Percentiles rank a stretch among this genome's conserved stretches.
Conservation (phyloP, 2,329 filamentous ascomycete species). For the Cladophialophora chaetospira region DNA sequence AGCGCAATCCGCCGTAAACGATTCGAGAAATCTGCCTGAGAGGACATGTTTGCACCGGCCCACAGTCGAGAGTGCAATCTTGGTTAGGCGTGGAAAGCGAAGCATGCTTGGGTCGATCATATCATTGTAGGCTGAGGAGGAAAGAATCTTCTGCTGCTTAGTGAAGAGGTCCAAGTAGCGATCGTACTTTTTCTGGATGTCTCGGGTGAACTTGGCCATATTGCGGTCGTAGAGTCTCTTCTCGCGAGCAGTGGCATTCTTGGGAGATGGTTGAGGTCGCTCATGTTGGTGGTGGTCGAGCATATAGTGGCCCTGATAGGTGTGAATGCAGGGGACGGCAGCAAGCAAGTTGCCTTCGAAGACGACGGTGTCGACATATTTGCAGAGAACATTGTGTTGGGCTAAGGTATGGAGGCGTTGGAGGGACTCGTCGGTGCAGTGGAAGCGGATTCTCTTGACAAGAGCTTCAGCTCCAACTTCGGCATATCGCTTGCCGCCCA, state of each 20-base stretch:
- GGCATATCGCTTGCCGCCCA: slow-evolving; percentile 22
- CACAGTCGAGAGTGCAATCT: slow-evolving; percentile 28
- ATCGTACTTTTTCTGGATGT: slow-evolving; percentile 26
- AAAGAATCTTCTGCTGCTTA: slow-evolving; percentile 28
- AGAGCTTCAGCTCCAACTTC: slow-evolving; percentile 32
- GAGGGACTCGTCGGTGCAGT: slow-evolving; percentile 30
- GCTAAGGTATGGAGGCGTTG: slow-evolving; percentile 27
- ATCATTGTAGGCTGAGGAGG: slow-evolving; percentile 15
- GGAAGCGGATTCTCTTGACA: slow-evolving; percentile 29
- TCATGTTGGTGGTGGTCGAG: slow-evolving; percentile 24
- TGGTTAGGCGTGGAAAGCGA: slow-evolving; percentile 26
- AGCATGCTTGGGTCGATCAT: slow-evolving; percentile 21
- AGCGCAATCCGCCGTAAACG: slow-evolving; percentile 28
- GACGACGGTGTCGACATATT: slow-evolving; percentile 29
- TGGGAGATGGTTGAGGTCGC: slow-evolving; percentile 19
- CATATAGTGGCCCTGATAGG: slow-evolving; percentile 28
- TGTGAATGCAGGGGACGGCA: slow-evolving; percentile 30
- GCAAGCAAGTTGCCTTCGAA: slow-evolving; percentile 32
- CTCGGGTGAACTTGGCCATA: slow-evolving; percentile 27
- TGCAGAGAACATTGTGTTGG: slow-evolving; percentile 25
- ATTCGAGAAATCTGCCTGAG: slow-evolving; percentile 28
- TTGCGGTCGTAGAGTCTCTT: slow-evolving; percentile 32
- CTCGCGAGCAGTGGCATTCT: slow-evolving; percentile 23
- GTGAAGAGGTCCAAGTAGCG: slow-evolving; percentile 25
- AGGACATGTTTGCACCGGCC: slow-evolving; percentile 30